phyloP scores from a whole-genome alignment of 1,284 basidiomycete genomes.

The Cronartium quercuum region DNA sequence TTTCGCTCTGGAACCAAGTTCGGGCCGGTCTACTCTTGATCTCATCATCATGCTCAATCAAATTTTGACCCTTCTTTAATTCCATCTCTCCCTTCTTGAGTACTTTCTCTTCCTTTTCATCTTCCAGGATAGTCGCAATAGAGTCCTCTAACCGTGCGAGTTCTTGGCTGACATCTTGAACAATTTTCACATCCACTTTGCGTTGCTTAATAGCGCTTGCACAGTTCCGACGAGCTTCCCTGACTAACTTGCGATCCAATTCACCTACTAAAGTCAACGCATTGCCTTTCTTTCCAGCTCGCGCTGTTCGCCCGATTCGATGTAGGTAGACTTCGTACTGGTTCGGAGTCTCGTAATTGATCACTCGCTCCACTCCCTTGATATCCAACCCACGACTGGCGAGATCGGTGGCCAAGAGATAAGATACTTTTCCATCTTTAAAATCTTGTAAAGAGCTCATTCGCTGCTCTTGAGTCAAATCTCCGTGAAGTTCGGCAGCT shows the following conservation, averaged over 20 bases:
- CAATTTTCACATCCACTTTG: constrained; percentile 71
- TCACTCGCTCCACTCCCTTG: constrained; percentile 48
- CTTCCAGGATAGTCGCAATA: constrained; percentile 71
- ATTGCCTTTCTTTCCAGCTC: constrained; percentile 87
- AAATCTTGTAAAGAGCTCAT: constrained; percentile 77
- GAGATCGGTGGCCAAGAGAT: constrained; percentile 88
- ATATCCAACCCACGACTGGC: constrained; percentile 58
- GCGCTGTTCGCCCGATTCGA: constrained; percentile 90
- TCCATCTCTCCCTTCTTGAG: constrained; percentile 91
- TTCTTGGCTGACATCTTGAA: constrained; percentile 65
- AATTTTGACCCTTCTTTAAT: constrained; percentile 86
- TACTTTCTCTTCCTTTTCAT: constrained; percentile 96
- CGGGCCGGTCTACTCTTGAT: constrained; percentile 87
- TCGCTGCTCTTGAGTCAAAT: constrained; percentile 90
- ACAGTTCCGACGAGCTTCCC: constrained; percentile 86
- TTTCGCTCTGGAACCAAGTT: constrained; percentile 92
- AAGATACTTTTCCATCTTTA: constrained; percentile 76
- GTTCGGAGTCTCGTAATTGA: constrained; percentile 93
- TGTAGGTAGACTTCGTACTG: constrained; percentile 91
- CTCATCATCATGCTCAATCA: constrained; percentile 89
- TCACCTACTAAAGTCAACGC: constrained; percentile 95
- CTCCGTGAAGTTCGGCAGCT: constrained; percentile 86
- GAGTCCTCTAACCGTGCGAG: constrained; percentile 70
- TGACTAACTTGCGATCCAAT: constrained; percentile 90
- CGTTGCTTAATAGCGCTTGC: constrained; percentile 84